Evolutionary conservation across 352 stramenopile species (phyloP).

Genomic region (Aphanomyces stellatus): DNA sequence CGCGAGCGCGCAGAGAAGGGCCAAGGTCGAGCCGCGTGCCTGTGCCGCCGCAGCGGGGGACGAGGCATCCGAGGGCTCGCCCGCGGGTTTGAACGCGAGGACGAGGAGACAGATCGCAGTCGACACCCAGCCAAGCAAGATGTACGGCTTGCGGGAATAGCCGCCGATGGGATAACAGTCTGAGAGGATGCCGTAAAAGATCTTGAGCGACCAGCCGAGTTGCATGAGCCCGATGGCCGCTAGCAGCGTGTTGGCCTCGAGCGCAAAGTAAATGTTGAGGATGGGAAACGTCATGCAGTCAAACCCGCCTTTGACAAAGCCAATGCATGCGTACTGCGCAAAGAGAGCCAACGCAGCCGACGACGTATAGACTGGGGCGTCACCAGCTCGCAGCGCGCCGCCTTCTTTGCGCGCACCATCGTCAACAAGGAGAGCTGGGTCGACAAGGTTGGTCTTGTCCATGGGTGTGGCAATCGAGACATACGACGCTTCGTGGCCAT

Average conservation of each 20-base stretch:
- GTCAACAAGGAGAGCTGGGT: background rate
- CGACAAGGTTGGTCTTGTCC: background rate
- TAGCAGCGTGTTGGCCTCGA: background rate
- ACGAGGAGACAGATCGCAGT: background rate
- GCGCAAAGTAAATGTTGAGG: background rate
- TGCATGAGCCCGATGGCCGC: background rate
- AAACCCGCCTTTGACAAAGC: constrained; percentile 33
- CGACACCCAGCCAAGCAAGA: background rate
- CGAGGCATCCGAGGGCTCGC: background rate
- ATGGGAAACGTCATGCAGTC: constrained; percentile 32
- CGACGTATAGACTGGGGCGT: constrained; percentile 25
- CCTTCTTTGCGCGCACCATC: constrained; percentile 19
- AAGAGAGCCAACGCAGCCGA: constrained; percentile 31
- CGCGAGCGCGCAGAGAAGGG: background rate
- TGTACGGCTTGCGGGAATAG: constrained; percentile 7
- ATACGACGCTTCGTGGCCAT: background rate
- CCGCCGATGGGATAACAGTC: constrained; percentile 1
- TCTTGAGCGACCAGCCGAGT: constrained; percentile 11
- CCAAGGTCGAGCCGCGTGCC: background rate
- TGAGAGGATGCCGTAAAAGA: constrained; percentile 14
- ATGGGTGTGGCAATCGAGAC: background rate
- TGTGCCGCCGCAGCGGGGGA: background rate
- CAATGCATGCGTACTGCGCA: constrained; percentile 36
- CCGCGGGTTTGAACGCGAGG: background rate
- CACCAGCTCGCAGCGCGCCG: constrained; percentile 35